Evolutionary conservation across 2,329 filamentous ascomycete species (phyloP).

Genomic region (Hawksworthiomyces lignivorus): DNA sequence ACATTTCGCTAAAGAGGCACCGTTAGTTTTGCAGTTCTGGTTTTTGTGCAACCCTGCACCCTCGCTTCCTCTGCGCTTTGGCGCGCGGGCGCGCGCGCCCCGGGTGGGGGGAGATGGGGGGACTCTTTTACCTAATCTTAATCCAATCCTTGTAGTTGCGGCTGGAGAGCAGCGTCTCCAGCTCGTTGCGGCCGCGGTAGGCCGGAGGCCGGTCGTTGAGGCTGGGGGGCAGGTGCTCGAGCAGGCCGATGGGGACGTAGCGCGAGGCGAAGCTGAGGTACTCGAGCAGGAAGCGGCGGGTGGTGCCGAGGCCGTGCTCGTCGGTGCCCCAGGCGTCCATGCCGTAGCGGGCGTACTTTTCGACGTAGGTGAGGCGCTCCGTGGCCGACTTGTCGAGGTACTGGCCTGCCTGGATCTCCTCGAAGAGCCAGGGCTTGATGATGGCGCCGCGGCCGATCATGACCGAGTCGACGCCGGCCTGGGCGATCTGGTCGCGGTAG

Average conservation of each 20-base stretch:
- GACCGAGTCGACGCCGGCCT: slow-evolving; percentile 79
- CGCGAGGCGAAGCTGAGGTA: slow-evolving; percentile 91
- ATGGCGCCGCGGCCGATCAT: slow-evolving; percentile 96
- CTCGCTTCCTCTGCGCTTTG: too few relatives aligned
- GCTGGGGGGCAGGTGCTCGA: slow-evolving; percentile 80
- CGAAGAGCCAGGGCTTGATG: slow-evolving; percentile 97
- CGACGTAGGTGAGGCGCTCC: slow-evolving; percentile 77
- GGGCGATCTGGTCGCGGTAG: slow-evolving; percentile 69
- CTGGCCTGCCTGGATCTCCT: slow-evolving; percentile 86
- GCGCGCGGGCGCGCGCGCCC: too few relatives aligned
- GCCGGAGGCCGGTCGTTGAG: slow-evolving; percentile 84
- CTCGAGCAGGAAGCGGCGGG: slow-evolving; percentile 85
- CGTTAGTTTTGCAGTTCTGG: slow-evolving; percentile 1
- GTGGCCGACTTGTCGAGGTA: slow-evolving; percentile 91
- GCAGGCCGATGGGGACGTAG: slow-evolving; percentile 81
- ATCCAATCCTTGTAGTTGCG: slow-evolving; percentile 96
- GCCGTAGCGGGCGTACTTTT: slow-evolving; percentile 84
- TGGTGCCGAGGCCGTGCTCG: slow-evolving; percentile 86
- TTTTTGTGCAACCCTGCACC: too few relatives aligned
- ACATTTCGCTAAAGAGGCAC: slow-evolving; percentile 71
- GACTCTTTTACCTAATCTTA: slow-evolving; percentile 85
- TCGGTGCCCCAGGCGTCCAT: slow-evolving; percentile 94
- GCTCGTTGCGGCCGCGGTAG: slow-evolving; percentile 75
- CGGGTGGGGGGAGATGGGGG: too few relatives aligned
- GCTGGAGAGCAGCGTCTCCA: slow-evolving; percentile 90